These are phyloP conservation scores for Xylaria sp. DNA, from an alignment of 2,329 filamentous ascomycete genomes.

Conservation along the genomic window DNA sequence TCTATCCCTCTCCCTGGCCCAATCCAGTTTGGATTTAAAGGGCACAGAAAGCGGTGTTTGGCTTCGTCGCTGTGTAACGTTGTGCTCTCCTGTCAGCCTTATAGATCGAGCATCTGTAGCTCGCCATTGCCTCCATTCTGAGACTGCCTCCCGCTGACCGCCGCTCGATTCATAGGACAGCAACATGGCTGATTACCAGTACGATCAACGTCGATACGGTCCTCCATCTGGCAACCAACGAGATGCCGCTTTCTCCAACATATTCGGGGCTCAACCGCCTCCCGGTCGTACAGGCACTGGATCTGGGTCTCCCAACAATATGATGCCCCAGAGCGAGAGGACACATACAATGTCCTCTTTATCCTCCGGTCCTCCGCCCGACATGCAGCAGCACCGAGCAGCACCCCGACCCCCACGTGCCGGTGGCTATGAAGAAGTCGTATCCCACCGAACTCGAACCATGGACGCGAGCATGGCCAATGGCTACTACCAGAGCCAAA, in stretches of 20 bases:
- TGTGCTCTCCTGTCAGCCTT: slow-evolving; percentile 17
- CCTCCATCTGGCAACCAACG: slow-evolving; percentile 72
- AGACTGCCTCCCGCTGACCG: slow-evolving; percentile 40
- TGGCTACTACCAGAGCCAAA: slow-evolving; percentile 65
- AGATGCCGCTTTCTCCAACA: slow-evolving; percentile 95
- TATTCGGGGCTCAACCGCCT: slow-evolving; percentile 89
- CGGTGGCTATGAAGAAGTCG: slow-evolving; percentile 53
- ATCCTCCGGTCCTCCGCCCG: slow-evolving; percentile 58
- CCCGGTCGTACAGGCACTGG: slow-evolving; percentile 94
- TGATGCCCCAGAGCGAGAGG: slow-evolving; percentile 70
- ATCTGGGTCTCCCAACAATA: slow-evolving; percentile 76
- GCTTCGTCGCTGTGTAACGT: slow-evolving; percentile 33
- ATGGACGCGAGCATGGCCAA: slow-evolving; percentile 59
- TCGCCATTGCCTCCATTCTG: slow-evolving; percentile 15
- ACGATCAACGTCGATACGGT: slow-evolving; percentile 66
- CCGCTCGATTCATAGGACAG: slow-evolving; percentile 53
- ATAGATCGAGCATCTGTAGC: slow-evolving; percentile 20
- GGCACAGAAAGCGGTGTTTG: slow-evolving; percentile 7
- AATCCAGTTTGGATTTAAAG: slow-evolving; percentile 9
- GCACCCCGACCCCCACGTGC: slow-evolving; percentile 61
- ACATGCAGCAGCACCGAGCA: slow-evolving; percentile 69
- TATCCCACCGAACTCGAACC: slow-evolving; percentile 54
- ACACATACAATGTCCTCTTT: slow-evolving; percentile 86
- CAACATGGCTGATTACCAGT: slow-evolving; percentile 70
- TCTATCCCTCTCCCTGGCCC: slow-evolving; percentile 1